Evolutionary conservation across 352 stramenopile species (phyloP).

Genomic region (Phytophthora pisi): DNA sequence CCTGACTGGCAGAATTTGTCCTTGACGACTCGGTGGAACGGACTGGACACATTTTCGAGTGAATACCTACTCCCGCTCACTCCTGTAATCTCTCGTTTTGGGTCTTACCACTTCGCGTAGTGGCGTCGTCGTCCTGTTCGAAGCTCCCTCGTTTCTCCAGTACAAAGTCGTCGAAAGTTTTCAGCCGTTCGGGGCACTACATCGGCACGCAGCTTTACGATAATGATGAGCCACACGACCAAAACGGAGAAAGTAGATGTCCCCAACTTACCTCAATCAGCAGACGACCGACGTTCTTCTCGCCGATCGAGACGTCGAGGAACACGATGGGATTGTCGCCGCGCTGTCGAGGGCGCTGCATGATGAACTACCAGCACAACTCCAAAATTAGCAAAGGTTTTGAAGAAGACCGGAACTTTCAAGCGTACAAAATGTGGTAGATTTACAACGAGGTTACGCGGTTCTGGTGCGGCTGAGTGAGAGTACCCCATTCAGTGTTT

Average conservation of each 20-base stretch:
- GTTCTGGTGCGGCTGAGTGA: not conserved
- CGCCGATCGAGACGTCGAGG: constrained; percentile 95
- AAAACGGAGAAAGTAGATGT: not conserved
- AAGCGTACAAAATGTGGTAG: constrained; percentile 11
- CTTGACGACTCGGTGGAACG: constrained; percentile 93
- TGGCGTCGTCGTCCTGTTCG: constrained; percentile 63
- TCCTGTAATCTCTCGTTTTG: not conserved
- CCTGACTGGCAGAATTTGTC: constrained; percentile 92
- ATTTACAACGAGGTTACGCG: constrained; percentile 11
- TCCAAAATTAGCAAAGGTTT: constrained; percentile 21
- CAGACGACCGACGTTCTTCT: constrained; percentile 84
- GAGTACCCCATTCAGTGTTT: constrained; percentile 1
- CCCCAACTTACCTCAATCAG: constrained; percentile 83
- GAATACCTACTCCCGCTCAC: not conserved
- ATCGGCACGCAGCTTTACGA: constrained; percentile 89
- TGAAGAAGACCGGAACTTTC: not conserved
- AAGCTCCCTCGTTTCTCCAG: constrained; percentile 81
- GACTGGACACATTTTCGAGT: constrained; percentile 28
- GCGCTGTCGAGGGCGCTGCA: constrained; percentile 20
- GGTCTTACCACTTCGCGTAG: constrained; percentile 51
- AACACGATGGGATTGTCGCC: constrained; percentile 91
- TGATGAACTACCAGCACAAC: not conserved
- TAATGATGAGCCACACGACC: not conserved
- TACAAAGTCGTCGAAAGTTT: constrained; percentile 97
- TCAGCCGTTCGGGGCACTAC: constrained; percentile 94